Base-by-base conservation (phyloP, 1,284 basidiomycete genomes). In the Marasmius sp. region DNA sequence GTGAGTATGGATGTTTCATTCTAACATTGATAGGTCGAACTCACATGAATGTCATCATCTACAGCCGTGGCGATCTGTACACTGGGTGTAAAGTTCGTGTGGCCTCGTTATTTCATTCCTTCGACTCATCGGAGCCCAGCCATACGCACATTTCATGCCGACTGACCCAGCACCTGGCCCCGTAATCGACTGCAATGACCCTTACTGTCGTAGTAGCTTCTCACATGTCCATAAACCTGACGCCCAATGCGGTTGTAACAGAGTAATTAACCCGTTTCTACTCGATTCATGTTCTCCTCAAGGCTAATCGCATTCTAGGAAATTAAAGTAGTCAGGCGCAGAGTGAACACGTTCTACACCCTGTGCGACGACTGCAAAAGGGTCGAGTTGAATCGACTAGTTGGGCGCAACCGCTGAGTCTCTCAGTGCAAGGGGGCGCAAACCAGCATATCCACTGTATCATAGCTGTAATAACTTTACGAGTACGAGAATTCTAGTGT, bases 51-150 rank as follows among this genome's bases (percentile, higher is more conserved):
- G 20, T 33, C 18, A 47, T 65, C 41, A 45, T 20, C n/a, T 3
- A 41, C 36, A 89, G 87, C 65, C 77, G 78, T 62, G 87, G 86
- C 58, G 87, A 88, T 72, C 83, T 81, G 61, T 86, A 89, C 72
- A 79, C 87, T 74, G 82, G 81, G 52, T 89, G 87, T 67, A 79
- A 81, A 69, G 87, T 89, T 77, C 68, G 76, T 61, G 62, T 55
- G 47, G 53, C 36, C 50, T 65, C 8, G 47, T 16, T 50, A 50
- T 63, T 18, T 54, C 50, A 47, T 39, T 51, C 41, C 18, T 51
- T 60, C 45, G n/a, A 47, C 41, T 43, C 18, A 39, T 59, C 27
- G 27, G 18, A 52, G 47, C 14, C n/a, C 12, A 36, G 62, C 62
- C 50, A 47, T 47, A 48, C 20, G 64, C 87, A 83, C 85, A 88